Evolutionary conservation across 257 asterid genomes (phyloP).

Genomic region (Striga asiatica): DNA sequence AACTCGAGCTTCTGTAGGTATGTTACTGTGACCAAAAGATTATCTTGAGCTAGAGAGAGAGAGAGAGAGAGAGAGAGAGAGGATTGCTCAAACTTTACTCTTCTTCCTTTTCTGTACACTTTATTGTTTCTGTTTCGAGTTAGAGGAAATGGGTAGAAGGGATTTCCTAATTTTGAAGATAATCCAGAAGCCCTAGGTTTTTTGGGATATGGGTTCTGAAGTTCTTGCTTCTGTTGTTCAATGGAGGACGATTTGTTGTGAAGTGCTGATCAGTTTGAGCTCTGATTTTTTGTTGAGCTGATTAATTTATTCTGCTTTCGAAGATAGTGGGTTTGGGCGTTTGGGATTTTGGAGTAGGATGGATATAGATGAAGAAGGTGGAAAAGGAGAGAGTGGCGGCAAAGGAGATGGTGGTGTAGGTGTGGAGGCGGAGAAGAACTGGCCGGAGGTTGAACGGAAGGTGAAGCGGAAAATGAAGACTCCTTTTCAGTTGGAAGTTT

Average conservation of each 20-base stretch:
- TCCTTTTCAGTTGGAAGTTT: slow-evolving; percentile 71
- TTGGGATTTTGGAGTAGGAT: slow-evolving; percentile 23
- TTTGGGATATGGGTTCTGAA: slow-evolving; percentile 5
- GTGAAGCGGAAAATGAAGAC: slow-evolving; percentile 86
- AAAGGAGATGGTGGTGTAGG: slow-evolving; percentile 19
- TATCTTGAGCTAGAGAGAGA: too few species aligned
- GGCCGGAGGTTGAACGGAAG: slow-evolving; percentile 44
- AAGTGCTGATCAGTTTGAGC: slow-evolving; percentile 19
- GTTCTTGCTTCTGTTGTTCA: background rate
- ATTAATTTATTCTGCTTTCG: slow-evolving; percentile 4
- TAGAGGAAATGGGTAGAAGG: slow-evolving; percentile 3
- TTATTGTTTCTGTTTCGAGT: too few species aligned
- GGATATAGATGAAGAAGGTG: slow-evolving; percentile 48
- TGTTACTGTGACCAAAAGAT: slow-evolving; percentile 21
- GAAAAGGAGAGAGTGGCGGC: slow-evolving; percentile 15
- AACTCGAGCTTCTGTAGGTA: slow-evolving; percentile 20
- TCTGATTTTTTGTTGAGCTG: slow-evolving; percentile 14
- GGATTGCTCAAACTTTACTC: slow-evolving; percentile 11
- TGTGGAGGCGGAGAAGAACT: slow-evolving; percentile 33
- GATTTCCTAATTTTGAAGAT: slow-evolving; percentile 15
- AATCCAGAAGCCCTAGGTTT: slow-evolving; percentile 32
- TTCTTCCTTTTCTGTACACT: too few species aligned
- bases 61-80: slow-evolving; percentile 37
- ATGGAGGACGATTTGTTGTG: slow-evolving; percentile 1
- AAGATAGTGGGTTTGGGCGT: background rate